Percentiles rank a stretch among this genome's conserved stretches.
phyloP scores from a whole-genome alignment of 441 rosid species.

The Arabidopsis lyrata region DNA sequence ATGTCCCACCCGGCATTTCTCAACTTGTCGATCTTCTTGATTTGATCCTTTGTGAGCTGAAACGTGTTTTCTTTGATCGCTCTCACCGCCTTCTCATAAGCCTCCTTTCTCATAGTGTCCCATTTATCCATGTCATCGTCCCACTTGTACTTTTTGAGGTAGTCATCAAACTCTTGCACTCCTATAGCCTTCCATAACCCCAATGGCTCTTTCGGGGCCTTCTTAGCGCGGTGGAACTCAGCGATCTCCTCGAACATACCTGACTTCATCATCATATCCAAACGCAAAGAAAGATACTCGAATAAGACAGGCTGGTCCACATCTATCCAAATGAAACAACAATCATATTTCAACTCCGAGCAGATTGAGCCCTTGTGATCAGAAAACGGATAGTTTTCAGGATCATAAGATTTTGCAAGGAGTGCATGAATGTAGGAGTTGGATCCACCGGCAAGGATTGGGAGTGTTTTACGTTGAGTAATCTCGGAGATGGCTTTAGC shows the following conservation, averaged over 20 bases:
- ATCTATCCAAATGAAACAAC: slow-evolving; percentile 57
- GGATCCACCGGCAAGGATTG: slow-evolving; percentile 78
- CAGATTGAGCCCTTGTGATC: slow-evolving; percentile 34
- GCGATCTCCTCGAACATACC: slow-evolving; percentile 76
- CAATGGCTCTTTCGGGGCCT: slow-evolving; percentile 31
- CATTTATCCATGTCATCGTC: slow-evolving; percentile 18
- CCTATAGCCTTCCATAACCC: slow-evolving; percentile 77
- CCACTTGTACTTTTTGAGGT: slow-evolving; percentile 52
- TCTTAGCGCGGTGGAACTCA: slow-evolving; percentile 47
- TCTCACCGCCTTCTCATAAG: slow-evolving; percentile 61
- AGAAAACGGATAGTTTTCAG: slow-evolving; percentile 49
- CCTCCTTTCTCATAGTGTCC: slow-evolving; percentile 47
- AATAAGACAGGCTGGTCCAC: slow-evolving; percentile 50
- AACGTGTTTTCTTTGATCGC: slow-evolving; percentile 68
- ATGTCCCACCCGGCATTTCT: slow-evolving; percentile 69
- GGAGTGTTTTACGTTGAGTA: slow-evolving; percentile 49
- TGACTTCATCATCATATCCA: slow-evolving; percentile 73
- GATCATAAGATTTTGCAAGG: slow-evolving; percentile 40
- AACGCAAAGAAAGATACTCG: slow-evolving; percentile 59
- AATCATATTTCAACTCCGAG: slow-evolving; percentile 38
- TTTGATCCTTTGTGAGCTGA: slow-evolving; percentile 67
- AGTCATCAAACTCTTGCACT: slow-evolving; percentile 68
- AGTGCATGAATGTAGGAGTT: slow-evolving; percentile 72
- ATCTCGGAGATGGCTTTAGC: slow-evolving; percentile 51
- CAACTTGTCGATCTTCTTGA: slow-evolving; percentile 59